These are phyloP conservation scores for Phaeoacremonium minimum DNA, from an alignment of 2,329 filamentous ascomycete species.

Conservation along the genomic window DNA sequence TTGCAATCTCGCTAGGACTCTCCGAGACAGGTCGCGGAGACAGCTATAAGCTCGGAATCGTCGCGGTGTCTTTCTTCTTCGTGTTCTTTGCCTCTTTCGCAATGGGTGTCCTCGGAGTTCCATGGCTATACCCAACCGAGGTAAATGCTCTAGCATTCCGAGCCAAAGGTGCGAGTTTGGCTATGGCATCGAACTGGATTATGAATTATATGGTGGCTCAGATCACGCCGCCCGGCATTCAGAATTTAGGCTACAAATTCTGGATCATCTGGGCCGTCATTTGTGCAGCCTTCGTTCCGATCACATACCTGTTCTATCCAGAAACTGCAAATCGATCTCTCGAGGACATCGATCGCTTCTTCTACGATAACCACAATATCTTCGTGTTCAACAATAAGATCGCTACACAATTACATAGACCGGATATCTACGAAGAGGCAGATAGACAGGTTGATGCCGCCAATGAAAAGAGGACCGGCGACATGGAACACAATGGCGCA, in stretches of 20 bases:
- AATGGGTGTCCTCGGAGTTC: slow-evolving; percentile 15
- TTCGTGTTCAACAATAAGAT: slow-evolving; percentile 5
- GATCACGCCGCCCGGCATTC: slow-evolving; percentile 25
- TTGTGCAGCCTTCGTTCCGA: slow-evolving; percentile 33
- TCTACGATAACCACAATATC: slow-evolving; percentile 8
- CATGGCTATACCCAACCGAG: slow-evolving; percentile 22
- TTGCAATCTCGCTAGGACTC: slow-evolving; percentile 14
- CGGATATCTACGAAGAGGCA: slow-evolving; percentile 6
- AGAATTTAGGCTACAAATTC: slow-evolving; percentile 42
- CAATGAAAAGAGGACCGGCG: slow-evolving; percentile 5
- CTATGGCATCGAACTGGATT: slow-evolving; percentile 28
- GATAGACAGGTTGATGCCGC: slow-evolving; percentile 2
- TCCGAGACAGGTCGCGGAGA: slow-evolving; percentile 10
- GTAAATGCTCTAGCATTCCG: slow-evolving; percentile 28
- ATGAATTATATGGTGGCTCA: slow-evolving; percentile 26
- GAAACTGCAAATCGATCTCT: slow-evolving; percentile 34
- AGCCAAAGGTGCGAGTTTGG: slow-evolving; percentile 23
- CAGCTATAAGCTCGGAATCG: slow-evolving; percentile 13
- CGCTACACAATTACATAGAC: slow-evolving; percentile 6
- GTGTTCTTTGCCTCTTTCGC: slow-evolving; percentile 22
- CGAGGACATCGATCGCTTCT: slow-evolving; percentile 35
- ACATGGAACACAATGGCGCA: not conserved
- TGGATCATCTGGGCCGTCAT: slow-evolving; percentile 46
- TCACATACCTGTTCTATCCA: slow-evolving; percentile 39
- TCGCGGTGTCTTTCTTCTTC: slow-evolving; percentile 21